Percentiles rank a stretch among this genome's conserved stretches.
Conservation (phyloP, 495 filamentous ascomycete genomes). For the Oleoguttula mirabilis region DNA sequence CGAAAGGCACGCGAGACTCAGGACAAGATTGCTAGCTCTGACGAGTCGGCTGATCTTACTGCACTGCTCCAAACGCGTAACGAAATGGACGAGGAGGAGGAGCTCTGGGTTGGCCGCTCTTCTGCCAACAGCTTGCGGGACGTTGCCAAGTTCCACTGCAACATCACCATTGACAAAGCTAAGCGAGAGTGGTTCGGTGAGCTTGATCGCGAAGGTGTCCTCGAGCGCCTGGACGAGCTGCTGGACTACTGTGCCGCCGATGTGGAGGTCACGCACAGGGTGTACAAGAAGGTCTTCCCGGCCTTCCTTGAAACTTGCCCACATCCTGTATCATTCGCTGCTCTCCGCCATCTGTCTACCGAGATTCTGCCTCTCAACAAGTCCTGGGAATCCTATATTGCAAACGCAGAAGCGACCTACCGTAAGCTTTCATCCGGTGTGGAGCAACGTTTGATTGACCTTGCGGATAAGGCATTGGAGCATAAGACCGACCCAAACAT, state of each 20-base stretch:
- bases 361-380: conserved; percentile 84
- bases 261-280: conserved; percentile 80
- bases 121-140: conserved; percentile 92
- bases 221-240: conserved; percentile 61
- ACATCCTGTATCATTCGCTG: conserved; percentile 94
- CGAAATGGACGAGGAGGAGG: conserved; percentile 65
- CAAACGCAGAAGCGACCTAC: conserved; percentile 74
- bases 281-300: conserved; percentile 85
- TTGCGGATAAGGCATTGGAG: conserved; percentile 65
- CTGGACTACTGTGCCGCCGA: conserved; percentile 94
- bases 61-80: conserved; percentile 52
- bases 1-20: conserved; percentile 76
- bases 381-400: conserved; percentile 74
- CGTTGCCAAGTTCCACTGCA: conserved; percentile 92
- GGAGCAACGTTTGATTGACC: conserved; percentile 52
- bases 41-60: conserved; percentile 55
- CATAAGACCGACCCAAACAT: conserved; percentile 54
- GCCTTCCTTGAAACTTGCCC: conserved; percentile 79
- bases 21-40: conserved; percentile 65
- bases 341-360: conserved; percentile 78
- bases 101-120: conserved; percentile 88
- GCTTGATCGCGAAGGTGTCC: conserved; percentile 56
- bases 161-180: conserved; percentile 82
- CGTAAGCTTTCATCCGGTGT: conserved; percentile 63
- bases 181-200: conserved; percentile 79